These are phyloP conservation scores for Multifurca ochricompacta DNA, from an alignment of 768 basidiomycete species.

Conservation along the genomic window DNA sequence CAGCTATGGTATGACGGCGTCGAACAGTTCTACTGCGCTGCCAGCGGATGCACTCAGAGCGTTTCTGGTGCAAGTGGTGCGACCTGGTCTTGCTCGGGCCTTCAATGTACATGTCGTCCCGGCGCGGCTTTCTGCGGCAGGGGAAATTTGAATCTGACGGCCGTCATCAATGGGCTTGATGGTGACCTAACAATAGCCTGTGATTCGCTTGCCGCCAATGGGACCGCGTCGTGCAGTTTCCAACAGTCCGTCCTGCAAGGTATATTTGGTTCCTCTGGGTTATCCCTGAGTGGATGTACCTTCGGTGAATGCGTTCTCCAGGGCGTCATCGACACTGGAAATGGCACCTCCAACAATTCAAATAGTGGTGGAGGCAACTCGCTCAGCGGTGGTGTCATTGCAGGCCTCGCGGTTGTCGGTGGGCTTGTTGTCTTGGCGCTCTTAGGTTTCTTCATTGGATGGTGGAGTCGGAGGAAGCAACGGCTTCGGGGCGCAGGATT, in stretches of 20 bases:
- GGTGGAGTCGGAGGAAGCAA: constrained; percentile 54
- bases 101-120: constrained; percentile 65
- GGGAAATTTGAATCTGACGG: constrained; percentile 40
- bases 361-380: constrained; percentile 30
- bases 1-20: constrained; percentile 74
- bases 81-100: constrained; percentile 64
- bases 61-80: constrained; percentile 35
- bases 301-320: constrained; percentile 90
- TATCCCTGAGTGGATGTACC: constrained; percentile 63
- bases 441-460: constrained; percentile 53
- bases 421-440: constrained; percentile 51
- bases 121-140: constrained; percentile 73
- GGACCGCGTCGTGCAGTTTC: constrained; percentile 63
- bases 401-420: constrained; percentile 82
- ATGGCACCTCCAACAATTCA: constrained; percentile 24
- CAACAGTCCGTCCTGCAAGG: constrained; percentile 57
- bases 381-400: constrained; percentile 80
- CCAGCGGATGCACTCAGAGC: constrained; percentile 61
- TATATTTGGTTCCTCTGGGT: constrained; percentile 68
- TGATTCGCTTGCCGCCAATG: constrained; percentile 36
- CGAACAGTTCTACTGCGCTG: constrained; percentile 84
- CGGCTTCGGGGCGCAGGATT: constrained; percentile 30
- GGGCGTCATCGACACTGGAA: constrained; percentile 56
- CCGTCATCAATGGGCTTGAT: constrained; percentile 53
- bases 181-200: constrained; percentile 70